Conservation (phyloP, 2,329 filamentous ascomycete genomes). For the Claviceps arundinis region DNA sequence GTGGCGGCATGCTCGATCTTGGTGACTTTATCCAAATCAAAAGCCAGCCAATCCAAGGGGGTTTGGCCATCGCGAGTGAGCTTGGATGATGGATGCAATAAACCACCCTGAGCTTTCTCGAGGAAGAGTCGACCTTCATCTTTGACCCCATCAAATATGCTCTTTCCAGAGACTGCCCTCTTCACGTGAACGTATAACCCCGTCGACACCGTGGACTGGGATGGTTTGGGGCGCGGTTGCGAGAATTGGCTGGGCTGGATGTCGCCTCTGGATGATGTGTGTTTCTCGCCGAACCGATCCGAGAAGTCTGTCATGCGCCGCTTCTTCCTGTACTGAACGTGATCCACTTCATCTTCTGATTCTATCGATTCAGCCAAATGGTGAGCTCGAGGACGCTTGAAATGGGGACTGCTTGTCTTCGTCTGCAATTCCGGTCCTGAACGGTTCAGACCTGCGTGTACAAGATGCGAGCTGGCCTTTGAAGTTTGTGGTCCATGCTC, state of each 20-base stretch:
- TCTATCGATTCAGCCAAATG: slow-evolving; percentile 8
- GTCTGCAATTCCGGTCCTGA: not conserved
- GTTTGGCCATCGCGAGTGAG: not conserved
- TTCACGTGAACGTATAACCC: slow-evolving; percentile 5
- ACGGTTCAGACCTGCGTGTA: slow-evolving; percentile 2
- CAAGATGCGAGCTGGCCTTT: slow-evolving; percentile 13
- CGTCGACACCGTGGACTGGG: not conserved
- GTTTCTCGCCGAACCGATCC: not conserved
- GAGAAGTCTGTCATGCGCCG: slow-evolving; percentile 7
- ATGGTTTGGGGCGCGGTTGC: not conserved
- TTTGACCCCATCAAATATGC: slow-evolving; percentile 1
- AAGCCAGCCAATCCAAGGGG: slow-evolving; percentile 4
- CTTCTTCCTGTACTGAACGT: slow-evolving; percentile 5
- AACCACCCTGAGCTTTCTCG: not conserved
- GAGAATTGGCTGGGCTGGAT: slow-evolving; percentile 14
- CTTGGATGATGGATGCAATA: not conserved
- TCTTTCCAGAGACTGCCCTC: slow-evolving; percentile 14
- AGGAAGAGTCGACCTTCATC: slow-evolving; percentile 2
- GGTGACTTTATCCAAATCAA: slow-evolving; percentile 3
- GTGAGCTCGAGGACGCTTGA: slow-evolving; percentile 8
- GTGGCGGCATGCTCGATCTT: slow-evolving; percentile 8
- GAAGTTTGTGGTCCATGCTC: slow-evolving; percentile 8
- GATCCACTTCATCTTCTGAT: slow-evolving; percentile 20
- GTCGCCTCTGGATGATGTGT: slow-evolving; percentile 12
- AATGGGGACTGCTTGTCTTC: slow-evolving; percentile 5